These are phyloP conservation scores for Epichloe sylvatica DNA, from an alignment of 2,329 filamentous ascomycete species.

Conservation along the genomic window DNA sequence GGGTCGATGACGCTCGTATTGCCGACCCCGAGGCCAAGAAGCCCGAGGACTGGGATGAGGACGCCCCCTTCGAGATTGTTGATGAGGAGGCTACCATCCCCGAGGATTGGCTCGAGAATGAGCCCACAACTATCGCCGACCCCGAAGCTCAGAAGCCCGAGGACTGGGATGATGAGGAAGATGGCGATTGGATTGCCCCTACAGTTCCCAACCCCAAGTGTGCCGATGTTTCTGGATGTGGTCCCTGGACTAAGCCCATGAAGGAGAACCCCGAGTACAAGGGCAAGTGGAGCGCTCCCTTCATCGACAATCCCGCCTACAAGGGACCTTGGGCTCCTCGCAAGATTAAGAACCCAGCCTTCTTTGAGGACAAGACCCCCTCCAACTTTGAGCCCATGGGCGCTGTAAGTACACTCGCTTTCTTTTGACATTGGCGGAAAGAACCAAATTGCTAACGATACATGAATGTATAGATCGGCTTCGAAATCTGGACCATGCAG, in stretches of 20 bases:
- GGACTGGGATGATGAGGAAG: conserved; percentile 99
- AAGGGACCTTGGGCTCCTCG: conserved; percentile 89
- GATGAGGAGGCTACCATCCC: conserved; percentile 86
- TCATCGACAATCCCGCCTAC: conserved; percentile 95
- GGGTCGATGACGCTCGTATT: conserved; percentile 90
- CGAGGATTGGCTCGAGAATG: conserved; percentile 90
- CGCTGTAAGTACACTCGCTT: conserved; percentile 52
- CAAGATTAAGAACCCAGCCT: conserved; percentile 95
- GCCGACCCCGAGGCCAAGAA: conserved; percentile 85
- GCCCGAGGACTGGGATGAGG: conserved; percentile 98
- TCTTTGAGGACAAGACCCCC: conserved; percentile 96
- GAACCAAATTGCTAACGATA: conserved; percentile 7
- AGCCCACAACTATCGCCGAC: conserved; percentile 71
- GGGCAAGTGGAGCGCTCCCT: conserved; percentile 92
- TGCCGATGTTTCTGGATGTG: conserved; percentile 81
- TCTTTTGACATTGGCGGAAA: neutral
- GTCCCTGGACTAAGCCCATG: conserved; percentile 80
- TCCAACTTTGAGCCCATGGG: conserved; percentile 97
- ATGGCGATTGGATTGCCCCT: conserved; percentile 90
- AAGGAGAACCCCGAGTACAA: conserved; percentile 95
- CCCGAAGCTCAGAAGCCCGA: conserved; percentile 95
- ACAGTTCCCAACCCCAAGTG: conserved; percentile 94
- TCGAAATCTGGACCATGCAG: conserved; percentile 99
- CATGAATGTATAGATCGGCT: conserved; percentile 55
- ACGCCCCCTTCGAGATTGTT: conserved; percentile 89